Evolutionary conservation across 306 rosid species (phyloP).

Genomic region (Cicer bijugum): DNA sequence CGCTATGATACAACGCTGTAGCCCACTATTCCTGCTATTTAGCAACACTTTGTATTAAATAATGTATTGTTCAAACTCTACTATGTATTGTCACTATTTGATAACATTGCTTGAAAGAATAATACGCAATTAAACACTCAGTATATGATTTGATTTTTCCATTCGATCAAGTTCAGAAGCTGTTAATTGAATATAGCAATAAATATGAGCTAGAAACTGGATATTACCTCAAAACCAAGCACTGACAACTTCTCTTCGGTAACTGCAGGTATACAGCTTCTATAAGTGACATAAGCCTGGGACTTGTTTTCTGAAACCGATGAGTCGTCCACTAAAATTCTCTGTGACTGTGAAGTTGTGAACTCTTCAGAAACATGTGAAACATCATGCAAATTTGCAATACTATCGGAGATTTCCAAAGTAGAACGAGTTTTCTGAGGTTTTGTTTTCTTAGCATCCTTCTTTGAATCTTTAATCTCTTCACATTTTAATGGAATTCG

Average conservation of each 20-base stretch:
- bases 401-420: constrained; percentile 55
- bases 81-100: no score
- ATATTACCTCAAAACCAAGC: constrained; percentile 76
- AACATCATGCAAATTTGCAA: constrained; percentile 35
- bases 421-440: constrained; percentile 49
- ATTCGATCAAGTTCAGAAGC: constrained; percentile 39
- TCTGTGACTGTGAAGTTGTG: constrained; percentile 46
- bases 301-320: constrained; percentile 45
- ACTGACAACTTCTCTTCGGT: constrained; percentile 80
- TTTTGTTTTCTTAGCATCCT: constrained; percentile 44
- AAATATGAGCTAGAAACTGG: constrained; percentile 23
- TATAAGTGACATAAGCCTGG: constrained; percentile 71
- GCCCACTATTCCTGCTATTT: no score
- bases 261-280: constrained; percentile 82
- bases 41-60: no score
- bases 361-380: constrained; percentile 45
- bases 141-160: constrained; percentile 22
- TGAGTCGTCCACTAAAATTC: constrained; percentile 62
- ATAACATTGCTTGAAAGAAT: constrained; percentile 31
- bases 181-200: constrained; percentile 17
- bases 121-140: not conserved
- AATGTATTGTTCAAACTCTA: no score
- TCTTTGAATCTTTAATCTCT: constrained; percentile 57
- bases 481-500: constrained; percentile 86
- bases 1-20: no score